Evolutionary conservation across 129 eudicot genomes (phyloP).

Genomic region (Flaveria sonorensis): DNA sequence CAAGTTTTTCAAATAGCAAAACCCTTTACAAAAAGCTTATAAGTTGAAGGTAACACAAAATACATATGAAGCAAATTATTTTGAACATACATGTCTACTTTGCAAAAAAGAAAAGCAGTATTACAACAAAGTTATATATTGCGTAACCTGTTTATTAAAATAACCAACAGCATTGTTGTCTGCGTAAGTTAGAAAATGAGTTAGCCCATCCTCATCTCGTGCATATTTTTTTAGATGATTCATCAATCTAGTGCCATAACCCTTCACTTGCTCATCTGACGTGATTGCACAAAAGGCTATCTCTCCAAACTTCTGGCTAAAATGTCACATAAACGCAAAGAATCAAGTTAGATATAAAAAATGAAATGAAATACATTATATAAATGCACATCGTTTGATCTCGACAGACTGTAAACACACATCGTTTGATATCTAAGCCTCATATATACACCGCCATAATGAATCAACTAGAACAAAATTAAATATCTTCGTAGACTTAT

Average conservation of each 20-base stretch:
- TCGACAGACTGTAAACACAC: not conserved
- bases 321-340: slow-evolving; percentile 13
- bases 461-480: not conserved
- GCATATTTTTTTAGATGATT: slow-evolving; percentile 95
- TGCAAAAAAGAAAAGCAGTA: not conserved
- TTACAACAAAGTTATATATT: slow-evolving; percentile 18
- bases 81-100: slow-evolving; percentile 8
- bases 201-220: slow-evolving; percentile 89
- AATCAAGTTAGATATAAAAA: slow-evolving; percentile 24
- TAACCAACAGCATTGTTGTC: slow-evolving; percentile 99
- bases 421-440: not conserved
- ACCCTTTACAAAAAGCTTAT: not conserved
- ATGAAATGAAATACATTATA: not conserved
- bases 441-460: not conserved
- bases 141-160: slow-evolving; percentile 87
- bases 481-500: not conserved
- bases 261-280: slow-evolving; percentile 98
- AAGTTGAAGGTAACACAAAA: slow-evolving; percentile 8
- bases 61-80: slow-evolving; percentile 5
- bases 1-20: not conserved
- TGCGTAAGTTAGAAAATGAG: slow-evolving; percentile 97
- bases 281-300: slow-evolving; percentile 98
- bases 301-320: slow-evolving; percentile 96
- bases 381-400: slow-evolving; percentile 2
- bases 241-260: slow-evolving; percentile 97